A percentile compares a stretch with the other conserved stretches of the same genome.
phyloP scores from a whole-genome alignment of 192 early-diverging fungal species.

The Pecoramyces ruminantium region DNA sequence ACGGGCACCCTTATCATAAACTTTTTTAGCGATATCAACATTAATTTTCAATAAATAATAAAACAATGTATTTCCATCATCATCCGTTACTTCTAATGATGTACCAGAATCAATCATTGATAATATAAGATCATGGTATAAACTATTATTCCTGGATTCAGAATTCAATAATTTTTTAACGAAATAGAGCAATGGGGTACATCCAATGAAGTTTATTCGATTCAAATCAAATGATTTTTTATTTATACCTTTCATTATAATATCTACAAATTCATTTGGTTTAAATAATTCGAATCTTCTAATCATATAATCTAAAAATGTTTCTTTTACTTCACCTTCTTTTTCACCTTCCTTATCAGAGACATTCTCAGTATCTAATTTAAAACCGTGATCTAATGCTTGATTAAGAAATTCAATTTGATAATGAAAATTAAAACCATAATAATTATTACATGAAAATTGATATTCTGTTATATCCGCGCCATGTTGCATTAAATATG shows the following conservation, averaged over 20 bases:
- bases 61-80: not conserved
- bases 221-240: not conserved
- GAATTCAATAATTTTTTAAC: not conserved
- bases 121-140: not conserved
- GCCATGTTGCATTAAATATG: not conserved
- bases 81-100: not conserved
- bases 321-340: not conserved
- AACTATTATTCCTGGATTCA: not conserved
- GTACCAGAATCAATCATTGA: not conserved
- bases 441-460: not conserved
- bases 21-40: not conserved
- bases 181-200: not conserved
- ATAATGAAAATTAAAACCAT: not conserved
- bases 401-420: not conserved
- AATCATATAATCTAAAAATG: not conserved
- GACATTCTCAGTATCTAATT: not conserved
- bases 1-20: not conserved
- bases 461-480: not conserved
- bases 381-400: not conserved
- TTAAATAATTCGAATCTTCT: rapidly evolving
- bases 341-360: not conserved
- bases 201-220: not conserved
- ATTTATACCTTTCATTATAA: not conserved
- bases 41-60: not conserved
- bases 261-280: not conserved